Evolutionary conservation across 495 filamentous ascomycete genomes (phyloP).

Genomic region (Aspergillus ellipticus): DNA sequence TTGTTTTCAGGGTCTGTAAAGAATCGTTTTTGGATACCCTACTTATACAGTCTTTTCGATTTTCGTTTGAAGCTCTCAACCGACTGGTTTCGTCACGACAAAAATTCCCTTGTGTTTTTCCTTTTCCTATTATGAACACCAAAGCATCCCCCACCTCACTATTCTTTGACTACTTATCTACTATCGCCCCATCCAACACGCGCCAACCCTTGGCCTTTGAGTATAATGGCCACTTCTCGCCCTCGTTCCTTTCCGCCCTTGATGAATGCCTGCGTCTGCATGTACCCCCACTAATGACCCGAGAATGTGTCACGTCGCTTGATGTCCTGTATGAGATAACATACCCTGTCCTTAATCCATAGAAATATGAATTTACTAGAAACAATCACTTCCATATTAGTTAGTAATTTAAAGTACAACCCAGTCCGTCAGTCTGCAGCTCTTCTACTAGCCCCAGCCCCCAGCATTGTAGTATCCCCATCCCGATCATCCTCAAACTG

Average conservation of each 20-base stretch:
- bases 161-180: background rate
- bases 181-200: background rate
- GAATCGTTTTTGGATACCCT: constrained; percentile 11
- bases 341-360: constrained; percentile 6
- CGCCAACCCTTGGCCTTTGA: background rate
- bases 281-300: constrained; percentile 19
- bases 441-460: background rate
- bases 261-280: constrained; percentile 8
- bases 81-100: background rate
- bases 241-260: background rate
- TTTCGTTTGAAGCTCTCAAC: background rate
- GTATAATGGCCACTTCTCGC: background rate
- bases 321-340: constrained; percentile 19
- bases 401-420: background rate
- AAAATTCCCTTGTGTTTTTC: background rate
- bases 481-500: constrained; percentile 14
- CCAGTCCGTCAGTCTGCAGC: background rate
- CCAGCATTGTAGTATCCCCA: background rate
- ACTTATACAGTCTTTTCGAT: constrained; percentile 9
- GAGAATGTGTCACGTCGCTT: constrained; percentile 18
- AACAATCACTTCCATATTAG: background rate
- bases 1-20: background rate
- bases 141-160: background rate
- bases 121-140: background rate
- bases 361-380: background rate